Evolutionary conservation across 441 rosid species (phyloP).

Genomic region (Euphorbia celastroides): DNA sequence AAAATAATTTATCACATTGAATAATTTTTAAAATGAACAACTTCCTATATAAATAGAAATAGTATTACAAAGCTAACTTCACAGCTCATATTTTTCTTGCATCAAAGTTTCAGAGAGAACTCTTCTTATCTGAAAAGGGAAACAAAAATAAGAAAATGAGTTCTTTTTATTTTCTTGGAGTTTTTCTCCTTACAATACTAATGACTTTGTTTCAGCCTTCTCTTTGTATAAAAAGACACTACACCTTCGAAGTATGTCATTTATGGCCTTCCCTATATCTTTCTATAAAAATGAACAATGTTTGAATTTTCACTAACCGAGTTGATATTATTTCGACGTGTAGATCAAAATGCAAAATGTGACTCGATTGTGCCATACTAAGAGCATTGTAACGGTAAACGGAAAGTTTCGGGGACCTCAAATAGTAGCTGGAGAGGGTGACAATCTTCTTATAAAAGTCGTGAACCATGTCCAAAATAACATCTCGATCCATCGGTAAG

Average conservation of each 20-base stretch:
- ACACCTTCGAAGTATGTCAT: slow-evolving; percentile 36
- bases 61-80: background rate
- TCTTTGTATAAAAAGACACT: slow-evolving; percentile 32
- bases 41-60: slow-evolving; percentile 9
- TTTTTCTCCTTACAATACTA: slow-evolving; percentile 19
- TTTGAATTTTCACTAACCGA: background rate
- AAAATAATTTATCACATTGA: background rate
- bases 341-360: slow-evolving; percentile 40
- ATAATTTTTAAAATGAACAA: too few relatives aligned
- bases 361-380: slow-evolving; percentile 45
- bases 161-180: slow-evolving; percentile 21
- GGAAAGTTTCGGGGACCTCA: slow-evolving; percentile 53
- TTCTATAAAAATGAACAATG: background rate
- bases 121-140: background rate
- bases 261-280: background rate
- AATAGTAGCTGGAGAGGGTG: slow-evolving; percentile 43
- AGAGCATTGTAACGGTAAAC: slow-evolving; percentile 43
- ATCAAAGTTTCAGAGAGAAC: background rate
- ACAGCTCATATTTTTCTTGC: background rate
- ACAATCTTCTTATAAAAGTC: slow-evolving; percentile 37
- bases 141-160: slow-evolving; percentile 26
- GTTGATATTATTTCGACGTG: background rate
- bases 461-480: slow-evolving; percentile 35
- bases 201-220: slow-evolving; percentile 23
- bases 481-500: slow-evolving; percentile 48